These are phyloP conservation scores for Ilyonectria sp. DNA, from an alignment of 2,329 filamentous ascomycete species.

Conservation along the genomic window DNA sequence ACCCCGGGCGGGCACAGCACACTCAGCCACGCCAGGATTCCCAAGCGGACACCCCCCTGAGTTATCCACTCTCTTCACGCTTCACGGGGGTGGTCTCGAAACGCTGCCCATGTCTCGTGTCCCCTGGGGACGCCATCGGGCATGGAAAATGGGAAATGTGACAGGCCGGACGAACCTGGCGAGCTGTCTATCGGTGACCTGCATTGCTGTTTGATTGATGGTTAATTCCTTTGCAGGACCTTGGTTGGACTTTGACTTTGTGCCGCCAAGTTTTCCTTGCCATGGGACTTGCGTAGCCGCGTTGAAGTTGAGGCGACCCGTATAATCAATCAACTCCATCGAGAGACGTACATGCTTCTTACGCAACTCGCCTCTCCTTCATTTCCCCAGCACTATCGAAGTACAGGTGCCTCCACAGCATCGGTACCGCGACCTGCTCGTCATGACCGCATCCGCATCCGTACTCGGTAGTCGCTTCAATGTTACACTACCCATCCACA, in stretches of 20 bases:
- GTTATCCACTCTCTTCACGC: slow-evolving; percentile 2
- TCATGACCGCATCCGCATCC: background rate
- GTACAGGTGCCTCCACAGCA: background rate
- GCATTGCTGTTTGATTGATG: slow-evolving; percentile 12
- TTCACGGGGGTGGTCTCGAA: slow-evolving; percentile 13
- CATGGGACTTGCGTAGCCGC: background rate
- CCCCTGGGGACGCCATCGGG: background rate
- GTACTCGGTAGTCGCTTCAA: background rate
- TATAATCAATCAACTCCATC: background rate
- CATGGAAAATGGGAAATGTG: background rate
- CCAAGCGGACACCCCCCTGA: slow-evolving; percentile 3
- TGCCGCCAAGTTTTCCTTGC: background rate
- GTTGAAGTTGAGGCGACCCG: background rate
- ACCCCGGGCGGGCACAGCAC: background rate
- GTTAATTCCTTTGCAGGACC: background rate
- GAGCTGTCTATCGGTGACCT: slow-evolving; percentile 8
- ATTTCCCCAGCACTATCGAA: background rate
- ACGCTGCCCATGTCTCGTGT: slow-evolving; percentile 14
- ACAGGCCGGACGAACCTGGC: slow-evolving; percentile 1
- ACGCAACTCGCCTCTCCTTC: background rate
- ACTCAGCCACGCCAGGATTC: slow-evolving; percentile 6
- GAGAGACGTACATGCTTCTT: background rate
- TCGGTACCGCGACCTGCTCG: background rate
- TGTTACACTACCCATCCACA: background rate
- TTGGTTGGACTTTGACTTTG: slow-evolving; percentile 11